Evolutionary conservation across 306 rosid genomes (phyloP).

Genomic region (Lagenaria siceraria): DNA sequence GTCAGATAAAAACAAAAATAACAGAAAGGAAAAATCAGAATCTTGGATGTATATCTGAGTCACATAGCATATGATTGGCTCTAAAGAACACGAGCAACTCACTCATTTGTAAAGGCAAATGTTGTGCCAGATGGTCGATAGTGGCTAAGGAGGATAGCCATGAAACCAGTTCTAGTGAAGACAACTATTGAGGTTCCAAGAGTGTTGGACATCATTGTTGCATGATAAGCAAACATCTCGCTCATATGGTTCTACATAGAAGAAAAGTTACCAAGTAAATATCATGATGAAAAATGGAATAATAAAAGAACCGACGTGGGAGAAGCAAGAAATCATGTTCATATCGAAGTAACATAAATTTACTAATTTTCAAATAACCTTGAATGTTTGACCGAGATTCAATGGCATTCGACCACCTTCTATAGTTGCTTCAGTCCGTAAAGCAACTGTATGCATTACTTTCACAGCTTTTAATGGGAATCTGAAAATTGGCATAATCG

Average conservation of each 20-base stretch:
- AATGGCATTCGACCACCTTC: constrained; percentile 65
- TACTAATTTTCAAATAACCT: constrained; percentile 31
- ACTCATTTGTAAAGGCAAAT: constrained; percentile 92
- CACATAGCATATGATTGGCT: not conserved
- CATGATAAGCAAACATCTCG: constrained; percentile 99
- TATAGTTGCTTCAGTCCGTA: constrained; percentile 85
- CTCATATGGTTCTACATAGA: constrained; percentile 86
- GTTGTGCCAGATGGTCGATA: constrained; percentile 86
- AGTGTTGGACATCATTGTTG: constrained; percentile 96
- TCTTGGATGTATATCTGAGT: not conserved
- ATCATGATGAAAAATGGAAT: not conserved
- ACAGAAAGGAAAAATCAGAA: not conserved
- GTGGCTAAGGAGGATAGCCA: constrained; percentile 82
- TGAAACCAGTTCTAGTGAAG: constrained; percentile 87
- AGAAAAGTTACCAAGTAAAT: constrained; percentile 1
- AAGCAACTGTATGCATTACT: constrained; percentile 97
- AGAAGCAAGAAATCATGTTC: not conserved
- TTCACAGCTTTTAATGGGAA: constrained; percentile 87
- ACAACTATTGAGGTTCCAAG: constrained; percentile 94
- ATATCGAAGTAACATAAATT: not conserved
- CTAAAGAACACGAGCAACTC: constrained; percentile 25
- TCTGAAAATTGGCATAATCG: constrained; percentile 21
- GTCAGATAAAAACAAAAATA: not conserved
- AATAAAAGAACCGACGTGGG: not conserved
- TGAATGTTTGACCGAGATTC: constrained; percentile 81